Base-by-base conservation (phyloP, 2,329 filamentous ascomycete genomes). In the Aspergillus bombycis region DNA sequence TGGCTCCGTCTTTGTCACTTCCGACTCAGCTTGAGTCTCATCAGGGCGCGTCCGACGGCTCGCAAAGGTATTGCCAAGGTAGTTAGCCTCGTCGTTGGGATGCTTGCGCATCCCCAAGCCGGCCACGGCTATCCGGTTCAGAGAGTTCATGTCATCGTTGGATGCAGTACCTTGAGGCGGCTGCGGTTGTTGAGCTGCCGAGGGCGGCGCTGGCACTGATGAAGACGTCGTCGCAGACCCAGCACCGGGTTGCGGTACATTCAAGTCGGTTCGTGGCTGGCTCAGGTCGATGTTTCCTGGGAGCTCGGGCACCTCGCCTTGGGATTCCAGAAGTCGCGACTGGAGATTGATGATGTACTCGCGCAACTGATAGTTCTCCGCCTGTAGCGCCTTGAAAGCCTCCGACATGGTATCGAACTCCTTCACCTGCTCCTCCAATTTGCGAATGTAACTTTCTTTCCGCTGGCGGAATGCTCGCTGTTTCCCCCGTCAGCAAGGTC, bases 361-460 rank as follows among this genome's bases (percentile, higher is more conserved):
- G 70, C 94, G 89, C 48, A 99, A 83, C 66, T 91, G 88, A 75
- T 94, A 95, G 79, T 97, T 97, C 77, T 99, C 94, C 32, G 87
- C 84, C 75, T 97, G 92, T 30, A 96, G 81, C n/a, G 85, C 82
- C 77, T 96, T 95, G 79, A 88, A 93, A 61, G 86, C 88, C 66
- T 91, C 86, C 69, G 93, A 91, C 78, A 97, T 87, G 21, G 88
- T 85, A 70, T 88, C 85, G 68, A 88, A 91, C 34, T 95, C 92
- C 72, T 92, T 89, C 58, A 97, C 93, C 76, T 98, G 92, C 75
- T 95, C 91, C 79, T 99, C 95, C 8, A 99, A 86, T 77, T 96
- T 96, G 83, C 96, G 96, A 78, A 99, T 99, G 78, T 99, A 97
- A 53, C 92, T 92, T 80, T 99, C 95, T 77, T 99, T 99, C 67